Evolutionary conservation across 805 yeast genomes (phyloP).

Genomic region (Yamadazyma laniorum): DNA sequence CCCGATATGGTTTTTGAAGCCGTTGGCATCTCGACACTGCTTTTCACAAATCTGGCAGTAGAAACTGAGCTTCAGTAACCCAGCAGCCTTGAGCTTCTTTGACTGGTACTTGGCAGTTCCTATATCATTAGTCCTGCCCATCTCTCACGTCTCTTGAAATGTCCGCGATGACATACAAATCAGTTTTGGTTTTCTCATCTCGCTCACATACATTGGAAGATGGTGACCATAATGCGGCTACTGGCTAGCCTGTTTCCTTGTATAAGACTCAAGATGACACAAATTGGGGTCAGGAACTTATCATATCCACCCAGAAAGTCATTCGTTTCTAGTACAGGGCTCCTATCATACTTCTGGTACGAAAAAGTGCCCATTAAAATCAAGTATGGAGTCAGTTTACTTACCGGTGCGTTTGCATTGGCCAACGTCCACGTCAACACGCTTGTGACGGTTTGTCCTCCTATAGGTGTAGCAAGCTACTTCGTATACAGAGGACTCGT

Average conservation of each 20-base stretch:
- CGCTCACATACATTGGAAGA: no score
- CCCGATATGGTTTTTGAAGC: conserved; percentile 84
- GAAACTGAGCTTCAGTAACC: conserved; percentile 80
- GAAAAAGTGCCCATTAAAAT: conserved; percentile 22
- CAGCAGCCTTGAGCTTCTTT: conserved; percentile 75
- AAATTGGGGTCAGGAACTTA: no score
- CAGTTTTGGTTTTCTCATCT: no score
- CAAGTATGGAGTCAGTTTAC: conserved; percentile 29
- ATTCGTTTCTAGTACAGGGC: conserved; percentile 25
- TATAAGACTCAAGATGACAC: no score
- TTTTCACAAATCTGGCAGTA: conserved; percentile 91
- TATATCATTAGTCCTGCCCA: conserved; percentile 19
- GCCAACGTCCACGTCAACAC: conserved; percentile 37
- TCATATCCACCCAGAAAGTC: conserved; percentile 32
- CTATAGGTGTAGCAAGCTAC: conserved; percentile 28
- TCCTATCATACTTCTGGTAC: conserved; percentile 25
- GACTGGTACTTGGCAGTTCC: conserved; percentile 63
- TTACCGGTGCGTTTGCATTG: conserved; percentile 25
- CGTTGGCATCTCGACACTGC: conserved; percentile 95
- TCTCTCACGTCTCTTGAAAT: no score
- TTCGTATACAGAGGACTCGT: conserved; percentile 17
- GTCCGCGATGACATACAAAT: no score
- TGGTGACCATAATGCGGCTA: no score
- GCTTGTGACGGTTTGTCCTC: conserved; percentile 37
- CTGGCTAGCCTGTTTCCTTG: no score